phyloP scores from a whole-genome alignment of 805 yeast genomes.

The Metschnikowia kunwiensis region DNA sequence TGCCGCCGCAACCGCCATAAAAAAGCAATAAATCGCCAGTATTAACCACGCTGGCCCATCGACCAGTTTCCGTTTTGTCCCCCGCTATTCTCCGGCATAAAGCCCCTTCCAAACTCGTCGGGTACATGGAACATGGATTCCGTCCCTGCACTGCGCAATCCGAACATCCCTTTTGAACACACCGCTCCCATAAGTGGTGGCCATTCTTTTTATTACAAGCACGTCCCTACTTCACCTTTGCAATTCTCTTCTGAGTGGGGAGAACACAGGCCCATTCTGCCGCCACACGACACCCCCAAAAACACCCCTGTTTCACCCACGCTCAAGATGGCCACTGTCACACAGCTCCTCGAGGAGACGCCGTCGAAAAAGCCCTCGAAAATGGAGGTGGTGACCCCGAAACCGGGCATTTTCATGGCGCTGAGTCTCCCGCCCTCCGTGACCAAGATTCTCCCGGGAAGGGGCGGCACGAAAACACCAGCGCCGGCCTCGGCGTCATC shows the following conservation, averaged over 20 bases:
- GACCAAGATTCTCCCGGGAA: not conserved
- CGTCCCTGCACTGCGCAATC: constrained; percentile 7
- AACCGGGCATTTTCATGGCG: too few relatives aligned
- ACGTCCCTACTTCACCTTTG: too few relatives aligned
- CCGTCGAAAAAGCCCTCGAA: constrained; percentile 1
- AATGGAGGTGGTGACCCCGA: too few relatives aligned
- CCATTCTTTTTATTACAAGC: constrained; percentile 9
- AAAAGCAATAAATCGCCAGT: too few relatives aligned
- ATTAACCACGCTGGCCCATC: too few relatives aligned
- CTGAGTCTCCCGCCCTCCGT: too few relatives aligned
- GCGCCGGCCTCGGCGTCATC: not conserved
- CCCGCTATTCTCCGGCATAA: too few relatives aligned
- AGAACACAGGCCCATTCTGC: constrained; percentile 3
- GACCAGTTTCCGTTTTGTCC: too few relatives aligned
- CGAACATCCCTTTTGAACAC: constrained; percentile 8
- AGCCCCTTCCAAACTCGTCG: too few relatives aligned
- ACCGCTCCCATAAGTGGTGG: constrained; percentile 1
- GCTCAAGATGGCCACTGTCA: constrained; percentile 4
- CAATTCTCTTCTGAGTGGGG: constrained; percentile 16
- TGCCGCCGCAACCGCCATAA: too few relatives aligned
- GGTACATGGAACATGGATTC: constrained; percentile 10
- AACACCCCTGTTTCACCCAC: constrained; percentile 4
- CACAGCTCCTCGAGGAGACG: constrained; percentile 8
- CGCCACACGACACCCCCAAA: constrained; percentile 1
- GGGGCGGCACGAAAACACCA: not conserved